Base-by-base conservation (phyloP, 2,329 filamentous ascomycete genomes). In the Talaromyces sp. region DNA sequence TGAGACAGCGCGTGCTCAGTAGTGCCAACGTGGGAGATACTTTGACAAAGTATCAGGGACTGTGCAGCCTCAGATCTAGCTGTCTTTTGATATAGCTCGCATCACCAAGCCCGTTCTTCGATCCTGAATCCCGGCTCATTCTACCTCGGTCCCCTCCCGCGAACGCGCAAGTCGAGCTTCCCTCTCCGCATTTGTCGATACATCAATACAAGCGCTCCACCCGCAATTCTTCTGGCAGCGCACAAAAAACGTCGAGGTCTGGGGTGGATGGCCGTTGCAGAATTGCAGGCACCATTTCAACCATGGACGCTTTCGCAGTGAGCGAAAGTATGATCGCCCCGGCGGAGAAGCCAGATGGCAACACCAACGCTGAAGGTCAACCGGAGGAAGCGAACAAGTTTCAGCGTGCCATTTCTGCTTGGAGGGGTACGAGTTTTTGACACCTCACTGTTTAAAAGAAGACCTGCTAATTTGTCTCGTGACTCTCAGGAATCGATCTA, bases 371-470 rank as follows among this genome's bases (percentile, higher is more conserved):
- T 50, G 67, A 66, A 60, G 70, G 73, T 60, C 66, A 75, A 55
- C 70, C 74, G 9, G 84, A 87, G 55, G 84, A 84, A 38, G 87
- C 89, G 68, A 98, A 96, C 80, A 97, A 96, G 77, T 99, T 99
- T 74, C 95, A 99, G 75, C 89, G 89, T 73, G 95, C 95, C 60
- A 96, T 99, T 68, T 90, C 91, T 64, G 90, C 93, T 73, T 99
- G 95, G 95, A 88, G 95, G 81, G 93, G 93, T 96, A 85, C 62
- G 81, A 64, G 49, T n/a, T 19, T n/a, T 21, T 21, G 14, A 4
- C 8, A 24, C 43, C 4, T 21, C 1, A 17, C 17, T 27, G 26
- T 27, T 27, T 9, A 26, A 29, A 27, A 10, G 2, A 7, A 17
- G 3, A 29, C 2, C 27, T 19, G 51, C 55, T 59, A 10, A 58